phyloP scores from a whole-genome alignment of 495 filamentous ascomycete genomes.

The Acidiella bohemica region DNA sequence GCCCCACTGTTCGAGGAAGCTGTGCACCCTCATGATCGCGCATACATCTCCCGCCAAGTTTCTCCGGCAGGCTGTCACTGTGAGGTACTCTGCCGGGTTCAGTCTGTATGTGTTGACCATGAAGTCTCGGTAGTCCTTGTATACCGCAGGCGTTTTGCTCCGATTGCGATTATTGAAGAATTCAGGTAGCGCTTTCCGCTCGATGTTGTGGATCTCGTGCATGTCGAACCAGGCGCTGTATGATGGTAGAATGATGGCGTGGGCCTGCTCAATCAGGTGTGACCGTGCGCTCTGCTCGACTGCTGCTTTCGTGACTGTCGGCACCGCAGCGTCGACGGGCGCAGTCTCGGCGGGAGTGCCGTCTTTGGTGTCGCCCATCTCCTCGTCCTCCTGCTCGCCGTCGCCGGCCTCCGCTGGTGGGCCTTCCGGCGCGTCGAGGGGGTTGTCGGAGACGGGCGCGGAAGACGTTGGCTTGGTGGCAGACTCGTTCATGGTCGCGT shows the following conservation, averaged over 20 bases:
- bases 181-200: constrained; percentile 84
- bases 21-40: constrained; percentile 96
- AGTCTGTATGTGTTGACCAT: constrained; percentile 98
- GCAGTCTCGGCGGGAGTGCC: no score
- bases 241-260: constrained; percentile 86
- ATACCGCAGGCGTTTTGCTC: constrained; percentile 93
- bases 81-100: constrained; percentile 90
- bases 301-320: constrained; percentile 48
- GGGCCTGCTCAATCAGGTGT: constrained; percentile 82
- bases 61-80: constrained; percentile 89
- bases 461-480: constrained; percentile 20
- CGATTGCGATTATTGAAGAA: constrained; percentile 97
- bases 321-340: constrained; percentile 29
- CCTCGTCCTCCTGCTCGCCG: constrained; percentile 59
- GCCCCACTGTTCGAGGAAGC: constrained; percentile 98
- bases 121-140: constrained; percentile 97
- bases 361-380: constrained; percentile 55
- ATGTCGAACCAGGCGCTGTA: constrained; percentile 99
- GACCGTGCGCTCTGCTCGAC: constrained; percentile 74
- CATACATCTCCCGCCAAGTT: constrained; percentile 97
- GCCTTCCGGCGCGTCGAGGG: constrained; percentile 69
- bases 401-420: constrained; percentile 48
- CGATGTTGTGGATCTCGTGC: constrained; percentile 74
- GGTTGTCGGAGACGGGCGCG: constrained; percentile 58
- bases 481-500: constrained; percentile 22